Conservation (phyloP, 1,284 basidiomycete species). For the Vanrija pseudolonga region DNA sequence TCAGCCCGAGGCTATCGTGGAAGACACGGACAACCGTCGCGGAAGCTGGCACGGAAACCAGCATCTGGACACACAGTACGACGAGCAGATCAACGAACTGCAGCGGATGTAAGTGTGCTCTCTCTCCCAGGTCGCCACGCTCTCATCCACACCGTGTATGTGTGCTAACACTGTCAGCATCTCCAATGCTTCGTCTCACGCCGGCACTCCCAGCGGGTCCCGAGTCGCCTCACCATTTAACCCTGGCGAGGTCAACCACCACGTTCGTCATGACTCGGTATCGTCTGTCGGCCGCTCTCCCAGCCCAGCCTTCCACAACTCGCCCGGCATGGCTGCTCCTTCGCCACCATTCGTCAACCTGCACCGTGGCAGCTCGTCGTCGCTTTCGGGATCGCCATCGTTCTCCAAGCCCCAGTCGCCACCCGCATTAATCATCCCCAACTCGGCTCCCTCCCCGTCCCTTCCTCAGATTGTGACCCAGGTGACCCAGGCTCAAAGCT, state of each 20-base stretch:
- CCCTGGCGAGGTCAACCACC: not conserved
- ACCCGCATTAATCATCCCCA: constrained; percentile 46
- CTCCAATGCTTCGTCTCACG: constrained; percentile 27
- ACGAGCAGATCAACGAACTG: constrained; percentile 31
- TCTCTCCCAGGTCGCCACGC: not conserved
- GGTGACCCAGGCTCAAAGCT: too few relatives aligned
- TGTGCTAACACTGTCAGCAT: constrained; percentile 16
- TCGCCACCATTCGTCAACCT: constrained; percentile 19
- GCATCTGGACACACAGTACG: constrained; percentile 8
- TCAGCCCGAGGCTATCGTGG: constrained; percentile 1
- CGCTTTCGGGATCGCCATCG: constrained; percentile 30
- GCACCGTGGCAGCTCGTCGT: constrained; percentile 16
- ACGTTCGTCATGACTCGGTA: constrained; percentile 15
- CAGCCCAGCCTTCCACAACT: constrained; percentile 21
- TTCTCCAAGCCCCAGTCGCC: constrained; percentile 47
- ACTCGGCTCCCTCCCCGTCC: constrained; percentile 30
- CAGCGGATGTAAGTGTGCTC: constrained; percentile 37
- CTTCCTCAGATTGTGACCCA: constrained; percentile 35
- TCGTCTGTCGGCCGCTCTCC: constrained; percentile 22
- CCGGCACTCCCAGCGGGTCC: constrained; percentile 10
- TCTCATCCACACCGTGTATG: too few relatives aligned
- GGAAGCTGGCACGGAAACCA: constrained; percentile 12
- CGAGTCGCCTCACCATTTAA: constrained; percentile 16
- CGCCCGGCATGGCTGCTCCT: constrained; percentile 17
- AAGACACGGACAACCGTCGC: constrained; percentile 5